Base-by-base conservation (phyloP, 768 basidiomycete genomes). In the Tulasnella sp. region DNA sequence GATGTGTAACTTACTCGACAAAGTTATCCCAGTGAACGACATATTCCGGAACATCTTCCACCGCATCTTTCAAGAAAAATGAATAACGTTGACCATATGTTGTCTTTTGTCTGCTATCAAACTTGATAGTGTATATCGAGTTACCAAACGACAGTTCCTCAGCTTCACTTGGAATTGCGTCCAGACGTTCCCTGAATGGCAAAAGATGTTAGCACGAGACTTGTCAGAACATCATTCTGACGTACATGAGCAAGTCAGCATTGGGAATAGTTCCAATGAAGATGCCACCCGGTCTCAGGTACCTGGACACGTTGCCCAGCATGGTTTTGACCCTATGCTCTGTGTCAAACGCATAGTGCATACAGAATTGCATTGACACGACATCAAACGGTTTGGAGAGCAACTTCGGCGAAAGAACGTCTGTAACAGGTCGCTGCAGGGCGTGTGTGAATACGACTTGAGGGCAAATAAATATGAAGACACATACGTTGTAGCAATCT, bases 271-370 rank as follows among this genome's bases (percentile, higher is more conserved):
- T 99, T n/a, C 95, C 95, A 47, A 99, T 76, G 60, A 96, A 95
- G n/a, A 81, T 67, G 3, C 95, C 95, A 22, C 92, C 93, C 24
- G 73, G 70, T 27, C 84, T 71, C 39, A 99, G 70, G 72, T 82
- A 81, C 40, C 73, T 67, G 51, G 78, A 76, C 27, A 91, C 92
- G 63, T 99, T 99, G 32, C 79, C 74, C 28, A 99, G 77, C 95
- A 99, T 95, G 63, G 78, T 82, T 28, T 87, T 75, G 22, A 80
- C 85, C 62, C 95, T 95, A 53, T 75, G 70, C 27, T 78, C 75
- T n/a, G 75, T 83, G 65, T 98, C 91, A 63, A 99, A 98, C 6
- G 95, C 95, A 62, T 99, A 98, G 64, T 99, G 95, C 87, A 99
- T 96, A 66, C 95, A 98, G 64, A 99, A 99, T 63, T 99, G 95